Conservation (phyloP, 441 rosid genomes). For the Gossypium davidsonii region DNA sequence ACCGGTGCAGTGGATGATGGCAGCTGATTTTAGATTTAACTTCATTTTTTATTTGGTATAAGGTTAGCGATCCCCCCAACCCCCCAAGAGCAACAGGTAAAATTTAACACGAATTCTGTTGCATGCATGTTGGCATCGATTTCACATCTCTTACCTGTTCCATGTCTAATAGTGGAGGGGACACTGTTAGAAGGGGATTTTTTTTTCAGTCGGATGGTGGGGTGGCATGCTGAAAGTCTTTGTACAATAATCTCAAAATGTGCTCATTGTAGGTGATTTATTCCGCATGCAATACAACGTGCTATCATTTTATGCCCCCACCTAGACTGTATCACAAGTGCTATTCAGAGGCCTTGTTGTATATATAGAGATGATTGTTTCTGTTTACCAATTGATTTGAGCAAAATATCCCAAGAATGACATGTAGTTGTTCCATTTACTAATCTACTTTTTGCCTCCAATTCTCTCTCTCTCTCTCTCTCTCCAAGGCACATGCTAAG, state of each 20-base stretch:
- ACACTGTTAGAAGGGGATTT: constrained; percentile 16
- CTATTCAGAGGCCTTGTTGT: constrained; percentile 42
- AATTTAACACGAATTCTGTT: constrained; percentile 14
- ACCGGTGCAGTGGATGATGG: constrained; percentile 89
- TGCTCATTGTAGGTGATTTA: constrained; percentile 16
- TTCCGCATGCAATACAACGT: constrained; percentile 12
- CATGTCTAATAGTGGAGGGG: constrained; percentile 23
- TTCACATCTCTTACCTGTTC: constrained; percentile 15
- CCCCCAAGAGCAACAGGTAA: constrained; percentile 23
- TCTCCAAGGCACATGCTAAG: neutral
- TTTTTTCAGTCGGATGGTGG: constrained; percentile 15
- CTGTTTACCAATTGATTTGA: constrained; percentile 35
- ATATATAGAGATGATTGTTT: constrained; percentile 52
- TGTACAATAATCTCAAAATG: constrained; percentile 17
- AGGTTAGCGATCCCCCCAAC: constrained; percentile 21
- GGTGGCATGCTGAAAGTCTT: constrained; percentile 8
- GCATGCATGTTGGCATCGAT: constrained; percentile 17
- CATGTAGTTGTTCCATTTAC: constrained; percentile 31
- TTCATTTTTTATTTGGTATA: constrained; percentile 25
- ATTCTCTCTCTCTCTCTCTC: neutral
- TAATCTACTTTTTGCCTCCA: constrained; percentile 21
- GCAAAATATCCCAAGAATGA: constrained; percentile 35
- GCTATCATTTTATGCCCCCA: constrained; percentile 34
- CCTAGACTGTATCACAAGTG: constrained; percentile 22
- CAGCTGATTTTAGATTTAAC: constrained; percentile 47